A percentile compares a stretch with the other conserved stretches of the same genome.
Evolutionary conservation across 1,139 yeast genomes (phyloP).

Genomic region (Blastobotrys indianensis): DNA sequence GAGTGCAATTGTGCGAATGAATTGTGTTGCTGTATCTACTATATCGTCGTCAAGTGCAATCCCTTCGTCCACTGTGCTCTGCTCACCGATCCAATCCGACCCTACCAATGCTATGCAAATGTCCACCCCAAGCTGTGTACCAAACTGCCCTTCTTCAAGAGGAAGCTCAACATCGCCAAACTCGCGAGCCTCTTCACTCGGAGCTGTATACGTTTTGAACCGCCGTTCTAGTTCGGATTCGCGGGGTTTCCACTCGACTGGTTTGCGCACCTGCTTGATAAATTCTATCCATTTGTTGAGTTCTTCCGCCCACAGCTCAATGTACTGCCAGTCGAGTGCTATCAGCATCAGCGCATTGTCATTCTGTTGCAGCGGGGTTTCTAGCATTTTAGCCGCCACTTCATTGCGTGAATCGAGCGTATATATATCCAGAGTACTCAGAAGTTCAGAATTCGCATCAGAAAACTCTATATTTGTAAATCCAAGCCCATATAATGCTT

Average conservation of each 20-base stretch:
- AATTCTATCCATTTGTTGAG: conserved; percentile 22
- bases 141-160: conserved; percentile 32
- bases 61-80: conserved; percentile 7
- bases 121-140: conserved; percentile 31
- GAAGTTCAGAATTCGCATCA: conserved; percentile 28
- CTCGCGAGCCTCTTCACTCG: conserved; percentile 10
- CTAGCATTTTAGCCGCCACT: conserved; percentile 2
- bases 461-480: conserved; percentile 34
- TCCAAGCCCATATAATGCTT: conserved; percentile 33
- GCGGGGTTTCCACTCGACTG: conserved; percentile 1
- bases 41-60: conserved; percentile 23
- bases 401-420: conserved; percentile 21
- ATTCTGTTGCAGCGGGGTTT: background rate
- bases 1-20: conserved; percentile 45
- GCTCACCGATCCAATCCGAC: conserved; percentile 16
- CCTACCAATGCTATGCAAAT: conserved; percentile 27
- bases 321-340: conserved; percentile 24
- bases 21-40: conserved; percentile 48
- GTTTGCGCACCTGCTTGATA: conserved; percentile 5
- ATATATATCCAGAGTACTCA: conserved; percentile 30
- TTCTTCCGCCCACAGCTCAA: conserved; percentile 20
- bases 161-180: conserved; percentile 25
- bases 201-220: conserved; percentile 21
- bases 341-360: conserved; percentile 17
- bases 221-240: conserved; percentile 15